phyloP scores from a whole-genome alignment of 768 basidiomycete species.

The Trametes elegans region DNA sequence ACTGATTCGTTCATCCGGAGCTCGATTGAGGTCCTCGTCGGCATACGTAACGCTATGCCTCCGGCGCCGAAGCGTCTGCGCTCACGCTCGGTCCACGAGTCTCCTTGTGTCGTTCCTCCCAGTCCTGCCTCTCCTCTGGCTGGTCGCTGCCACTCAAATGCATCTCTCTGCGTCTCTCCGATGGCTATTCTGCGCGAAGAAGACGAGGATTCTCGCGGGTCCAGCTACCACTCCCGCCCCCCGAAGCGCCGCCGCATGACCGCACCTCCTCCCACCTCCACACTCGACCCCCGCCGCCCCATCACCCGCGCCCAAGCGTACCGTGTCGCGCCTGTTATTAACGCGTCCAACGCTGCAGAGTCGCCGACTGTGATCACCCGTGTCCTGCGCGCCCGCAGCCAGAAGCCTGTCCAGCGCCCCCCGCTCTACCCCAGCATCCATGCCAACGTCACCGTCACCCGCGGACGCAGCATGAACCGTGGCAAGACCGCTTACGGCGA shows the following conservation, averaged over 20 bases:
- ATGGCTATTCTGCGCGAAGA: slow-evolving; percentile 23
- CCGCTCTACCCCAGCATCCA: slow-evolving; percentile 11
- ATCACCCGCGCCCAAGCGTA: slow-evolving; percentile 25
- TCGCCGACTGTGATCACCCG: background rate
- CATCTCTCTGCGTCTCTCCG: slow-evolving; percentile 1
- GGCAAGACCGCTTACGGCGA: background rate
- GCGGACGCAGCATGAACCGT: slow-evolving; percentile 16
- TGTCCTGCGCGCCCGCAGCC: slow-evolving; percentile 23
- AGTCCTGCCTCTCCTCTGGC: slow-evolving; percentile 25
- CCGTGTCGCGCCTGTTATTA: slow-evolving; percentile 9
- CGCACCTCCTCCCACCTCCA: slow-evolving; percentile 1
- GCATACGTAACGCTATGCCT: slow-evolving; percentile 39
- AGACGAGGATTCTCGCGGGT: slow-evolving; percentile 13
- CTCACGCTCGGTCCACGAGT: slow-evolving; percentile 17
- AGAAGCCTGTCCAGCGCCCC: slow-evolving; percentile 16
- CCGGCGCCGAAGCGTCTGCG: slow-evolving; percentile 17
- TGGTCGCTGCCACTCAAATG: slow-evolving; percentile 4
- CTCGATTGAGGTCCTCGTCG: slow-evolving; percentile 60
- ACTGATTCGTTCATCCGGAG: slow-evolving; percentile 46
- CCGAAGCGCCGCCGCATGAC: slow-evolving; percentile 23
- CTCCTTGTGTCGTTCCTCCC: background rate
- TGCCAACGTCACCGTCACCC: slow-evolving; percentile 21
- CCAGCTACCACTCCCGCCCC: slow-evolving; percentile 17
- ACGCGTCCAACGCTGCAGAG: background rate
- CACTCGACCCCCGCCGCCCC: slow-evolving; percentile 7